A percentile compares a stretch with the other conserved stretches of the same genome.
Evolutionary conservation across 495 filamentous ascomycete genomes (phyloP).

Genomic region (Penicillium ochrochloron): DNA sequence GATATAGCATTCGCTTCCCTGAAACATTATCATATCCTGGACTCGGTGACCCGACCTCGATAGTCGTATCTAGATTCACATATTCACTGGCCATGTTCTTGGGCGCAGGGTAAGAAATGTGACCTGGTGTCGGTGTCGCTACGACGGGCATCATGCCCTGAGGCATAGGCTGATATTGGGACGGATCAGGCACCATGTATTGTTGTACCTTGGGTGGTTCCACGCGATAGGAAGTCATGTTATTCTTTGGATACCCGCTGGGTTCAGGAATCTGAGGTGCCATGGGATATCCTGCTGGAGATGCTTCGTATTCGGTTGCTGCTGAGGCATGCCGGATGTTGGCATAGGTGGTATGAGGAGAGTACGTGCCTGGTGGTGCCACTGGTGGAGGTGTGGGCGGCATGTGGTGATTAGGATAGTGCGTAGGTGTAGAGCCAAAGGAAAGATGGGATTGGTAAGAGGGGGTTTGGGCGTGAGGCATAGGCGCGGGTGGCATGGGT

Average conservation of each 20-base stretch:
- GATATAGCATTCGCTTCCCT: conserved; percentile 39
- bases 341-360: conserved; percentile 46
- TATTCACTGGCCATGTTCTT: conserved; percentile 34
- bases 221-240: conserved; percentile 39
- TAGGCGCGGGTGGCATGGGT: conserved; percentile 41
- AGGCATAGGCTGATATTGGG: conserved; percentile 33
- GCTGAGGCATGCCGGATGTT: conserved; percentile 46
- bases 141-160: conserved; percentile 29
- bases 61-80: conserved; percentile 28
- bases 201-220: conserved; percentile 34
- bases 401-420: conserved; percentile 52
- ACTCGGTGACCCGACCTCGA: conserved; percentile 32
- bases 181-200: conserved; percentile 36
- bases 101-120: conserved; percentile 31
- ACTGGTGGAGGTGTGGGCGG: conserved; percentile 52
- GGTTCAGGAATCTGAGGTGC: conserved; percentile 32
- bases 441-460: conserved; percentile 47
- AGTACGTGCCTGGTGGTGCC: conserved; percentile 49
- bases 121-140: conserved; percentile 33
- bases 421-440: conserved; percentile 47
- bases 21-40: conserved; percentile 33
- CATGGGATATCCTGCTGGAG: conserved; percentile 40
- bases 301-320: conserved; percentile 42
- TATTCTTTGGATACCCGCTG: conserved; percentile 33
- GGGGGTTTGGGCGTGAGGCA: conserved; percentile 32